Conservation (phyloP, 768 basidiomycete species). For the Ramaria rubella region DNA sequence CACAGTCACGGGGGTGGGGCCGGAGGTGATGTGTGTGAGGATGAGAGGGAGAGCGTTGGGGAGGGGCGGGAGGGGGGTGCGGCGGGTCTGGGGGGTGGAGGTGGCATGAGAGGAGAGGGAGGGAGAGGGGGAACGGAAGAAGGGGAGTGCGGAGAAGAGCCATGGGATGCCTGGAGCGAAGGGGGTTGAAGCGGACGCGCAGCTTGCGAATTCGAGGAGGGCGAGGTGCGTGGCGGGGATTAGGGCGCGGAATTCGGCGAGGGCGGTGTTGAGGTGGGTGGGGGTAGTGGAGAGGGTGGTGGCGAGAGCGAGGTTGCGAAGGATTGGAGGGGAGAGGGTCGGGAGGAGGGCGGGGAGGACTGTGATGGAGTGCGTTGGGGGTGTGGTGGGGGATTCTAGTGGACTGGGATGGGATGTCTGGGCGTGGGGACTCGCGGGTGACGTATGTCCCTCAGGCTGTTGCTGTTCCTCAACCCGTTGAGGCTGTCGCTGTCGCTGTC, state of each 20-base stretch:
- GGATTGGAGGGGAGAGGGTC: neutral
- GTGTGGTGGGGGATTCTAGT: neutral
- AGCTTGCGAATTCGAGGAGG: neutral
- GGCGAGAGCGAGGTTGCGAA: neutral
- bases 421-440: neutral
- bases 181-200: neutral
- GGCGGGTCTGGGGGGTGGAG: neutral
- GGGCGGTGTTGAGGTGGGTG: neutral
- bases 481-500: no score
- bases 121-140: neutral
- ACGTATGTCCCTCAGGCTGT: neutral
- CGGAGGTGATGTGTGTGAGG: neutral
- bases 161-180: neutral
- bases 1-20: neutral
- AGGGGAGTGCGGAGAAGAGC: neutral
- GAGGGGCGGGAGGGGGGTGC: neutral
- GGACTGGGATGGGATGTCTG: neutral
- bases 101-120: neutral
- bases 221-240: neutral
- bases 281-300: neutral
- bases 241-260: neutral
- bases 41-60: neutral
- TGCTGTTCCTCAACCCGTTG: no score
- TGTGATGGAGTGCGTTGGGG: neutral
- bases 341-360: neutral